Evolutionary conservation across 352 stramenopile genomes (phyloP), one percentile per base, ranked within the genome.

Genomic region (Globisporangium camurandrum): DNA sequence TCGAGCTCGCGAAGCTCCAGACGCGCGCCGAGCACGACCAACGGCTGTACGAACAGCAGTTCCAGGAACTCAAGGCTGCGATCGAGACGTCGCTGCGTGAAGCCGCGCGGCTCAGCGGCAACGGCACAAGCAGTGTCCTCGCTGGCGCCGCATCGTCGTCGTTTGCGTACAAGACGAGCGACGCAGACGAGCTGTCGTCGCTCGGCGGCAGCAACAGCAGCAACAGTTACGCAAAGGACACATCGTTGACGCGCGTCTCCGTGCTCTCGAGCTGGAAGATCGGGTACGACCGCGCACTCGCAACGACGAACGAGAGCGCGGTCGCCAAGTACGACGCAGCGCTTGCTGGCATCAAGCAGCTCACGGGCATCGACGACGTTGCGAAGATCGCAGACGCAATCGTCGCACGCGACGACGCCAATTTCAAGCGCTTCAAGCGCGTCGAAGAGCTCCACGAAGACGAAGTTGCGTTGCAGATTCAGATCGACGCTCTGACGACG

Each of bases 351-450:
- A 89, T 89, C 43, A 77, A 75, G 19, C 45, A 68, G 26, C 57
- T 68, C 9, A 87, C 71, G 24, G 75, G 79, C 2, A 64, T 82
- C 3, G 53, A 58, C n/a, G 74, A 88, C 41, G 67, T 77, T 12
- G 57, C 64, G 0, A 63, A 66, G 46, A 61, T 90, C 24, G 66
- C 75, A 14, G 49, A 66, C 2, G 75, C 77, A 26, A 69, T 90
- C 42, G 46, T 79, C 12, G 43, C 49, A 39, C 80, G 78, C 16
- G 79, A 90, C 49, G 79, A 84, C 44, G 72, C 74, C 37, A 90
- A 90, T 46, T 90, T 90, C 43, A 81, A 88, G 59, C 77, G 73
- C 22, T 90, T 90, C 54, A 82, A 85, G 54, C 75, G 71, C 30
- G 76, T 86, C 11, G 79, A 90, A 42, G 72, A 76, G 38, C 49